These are phyloP conservation scores for Hirschfeldia incana DNA, from an alignment of 345 rosid genomes.

Conservation along the genomic window DNA sequence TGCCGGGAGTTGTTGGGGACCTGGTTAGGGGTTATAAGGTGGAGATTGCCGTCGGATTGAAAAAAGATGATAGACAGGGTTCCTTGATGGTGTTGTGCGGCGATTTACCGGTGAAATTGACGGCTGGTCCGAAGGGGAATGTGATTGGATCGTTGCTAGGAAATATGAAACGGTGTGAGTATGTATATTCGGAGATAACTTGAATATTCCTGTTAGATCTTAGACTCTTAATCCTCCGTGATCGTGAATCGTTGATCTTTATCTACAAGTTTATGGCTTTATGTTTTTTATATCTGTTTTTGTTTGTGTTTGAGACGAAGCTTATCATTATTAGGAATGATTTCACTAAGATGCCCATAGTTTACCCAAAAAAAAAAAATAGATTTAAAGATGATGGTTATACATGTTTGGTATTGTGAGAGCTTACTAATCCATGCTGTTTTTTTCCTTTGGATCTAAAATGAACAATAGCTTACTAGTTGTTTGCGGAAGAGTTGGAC, in stretches of 20 bases:
- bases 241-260: neutral
- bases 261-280: neutral
- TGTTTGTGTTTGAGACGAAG: neutral
- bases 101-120: conserved; percentile 16
- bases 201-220: neutral
- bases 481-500: too few relatives aligned
- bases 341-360: neutral
- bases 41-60: neutral
- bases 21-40: conserved; percentile 16
- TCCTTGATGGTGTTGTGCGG: conserved; percentile 2
- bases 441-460: too few relatives aligned
- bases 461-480: too few relatives aligned
- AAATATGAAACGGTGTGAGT: conserved; percentile 26
- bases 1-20: neutral
- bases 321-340: neutral
- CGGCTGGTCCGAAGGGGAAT: conserved; percentile 6
- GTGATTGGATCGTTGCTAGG: conserved; percentile 19
- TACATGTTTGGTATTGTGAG: too few relatives aligned
- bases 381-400: too few relatives aligned
- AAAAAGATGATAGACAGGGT: neutral
- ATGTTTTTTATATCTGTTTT: neutral
- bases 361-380: neutral
- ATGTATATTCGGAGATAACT: neutral
- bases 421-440: too few relatives aligned
- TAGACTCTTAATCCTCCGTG: neutral